These are phyloP conservation scores for Cryoendolithus antarcticus DNA, from an alignment of 2,329 filamentous ascomycete genomes.

Conservation along the genomic window DNA sequence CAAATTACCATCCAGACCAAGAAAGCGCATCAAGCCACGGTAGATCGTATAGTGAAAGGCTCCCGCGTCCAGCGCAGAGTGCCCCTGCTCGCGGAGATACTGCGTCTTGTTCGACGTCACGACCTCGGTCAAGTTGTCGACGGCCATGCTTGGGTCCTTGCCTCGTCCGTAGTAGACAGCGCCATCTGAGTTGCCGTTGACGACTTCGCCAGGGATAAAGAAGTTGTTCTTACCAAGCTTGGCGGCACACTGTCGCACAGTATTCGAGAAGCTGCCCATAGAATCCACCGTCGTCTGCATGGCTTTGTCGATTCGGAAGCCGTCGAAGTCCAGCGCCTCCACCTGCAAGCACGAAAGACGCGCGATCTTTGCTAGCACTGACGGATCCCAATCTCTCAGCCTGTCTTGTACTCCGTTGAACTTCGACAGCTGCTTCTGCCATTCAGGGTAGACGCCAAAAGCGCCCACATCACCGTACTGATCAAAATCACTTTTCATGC, in stretches of 20 bases:
- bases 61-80: conserved; percentile 44
- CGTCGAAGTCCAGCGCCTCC: conserved; percentile 50
- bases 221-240: conserved; percentile 51
- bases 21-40: conserved; percentile 48
- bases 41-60: conserved; percentile 54
- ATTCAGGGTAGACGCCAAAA: conserved; percentile 53
- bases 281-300: conserved; percentile 52
- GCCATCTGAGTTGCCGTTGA: conserved; percentile 49
- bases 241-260: conserved; percentile 45
- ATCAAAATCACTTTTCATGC: conserved; percentile 52
- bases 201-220: conserved; percentile 52
- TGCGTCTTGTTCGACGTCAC: conserved; percentile 36
- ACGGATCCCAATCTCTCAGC: conserved; percentile 50
- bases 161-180: conserved; percentile 50
- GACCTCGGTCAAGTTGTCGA: conserved; percentile 35
- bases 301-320: conserved; percentile 55
- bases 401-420: conserved; percentile 57
- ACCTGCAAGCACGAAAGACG: conserved; percentile 53
- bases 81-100: conserved; percentile 41
- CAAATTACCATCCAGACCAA: conserved; percentile 47
- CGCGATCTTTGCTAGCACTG: conserved; percentile 44
- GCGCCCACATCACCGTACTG: conserved; percentile 52
- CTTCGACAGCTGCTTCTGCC: conserved; percentile 51
- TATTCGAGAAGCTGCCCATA: conserved; percentile 44
- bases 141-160: conserved; percentile 42